A percentile compares a stretch with the other conserved stretches of the same genome.
Evolutionary conservation across 2,329 filamentous ascomycete species (phyloP).

Genomic region (Berkeleyomyces basicola): DNA sequence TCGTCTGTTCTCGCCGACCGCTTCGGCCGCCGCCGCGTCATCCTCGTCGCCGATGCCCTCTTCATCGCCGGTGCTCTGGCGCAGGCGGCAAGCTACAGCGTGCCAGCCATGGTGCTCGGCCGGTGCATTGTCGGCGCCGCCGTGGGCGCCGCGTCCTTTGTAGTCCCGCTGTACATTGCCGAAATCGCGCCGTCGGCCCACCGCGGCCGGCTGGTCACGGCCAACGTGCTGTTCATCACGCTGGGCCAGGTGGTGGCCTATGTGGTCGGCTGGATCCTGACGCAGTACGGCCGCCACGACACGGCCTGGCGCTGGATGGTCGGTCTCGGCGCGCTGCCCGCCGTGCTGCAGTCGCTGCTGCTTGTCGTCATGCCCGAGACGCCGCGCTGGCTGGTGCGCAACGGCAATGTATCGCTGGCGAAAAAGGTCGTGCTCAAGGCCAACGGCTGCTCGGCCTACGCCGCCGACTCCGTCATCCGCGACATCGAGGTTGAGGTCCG

Average conservation of each 20-base stretch:
- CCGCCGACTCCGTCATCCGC: conserved; percentile 44
- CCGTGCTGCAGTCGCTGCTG: conserved; percentile 50
- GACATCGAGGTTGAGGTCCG: conserved; percentile 58
- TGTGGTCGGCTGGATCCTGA: conserved; percentile 61
- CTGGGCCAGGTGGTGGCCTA: conserved; percentile 82
- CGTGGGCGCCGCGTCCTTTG: conserved; percentile 62
- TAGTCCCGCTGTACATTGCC: conserved; percentile 75
- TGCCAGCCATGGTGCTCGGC: conserved; percentile 49
- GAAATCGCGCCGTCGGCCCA: conserved; percentile 65
- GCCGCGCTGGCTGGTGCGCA: conserved; percentile 69
- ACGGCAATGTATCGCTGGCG: conserved; percentile 44
- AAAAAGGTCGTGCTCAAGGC: conserved; percentile 47
- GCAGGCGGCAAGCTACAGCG: conserved; percentile 42
- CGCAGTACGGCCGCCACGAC: conserved; percentile 30
- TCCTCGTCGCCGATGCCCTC: conserved; percentile 46
- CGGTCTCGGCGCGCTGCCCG: conserved; percentile 65
- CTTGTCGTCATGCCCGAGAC: conserved; percentile 70
- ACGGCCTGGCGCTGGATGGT: conserved; percentile 86
- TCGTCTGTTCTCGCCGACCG: conserved; percentile 47
- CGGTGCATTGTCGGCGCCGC: conserved; percentile 54
- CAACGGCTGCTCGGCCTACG: conserved; percentile 25
- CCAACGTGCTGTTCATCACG: conserved; percentile 71
- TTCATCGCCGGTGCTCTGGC: conserved; percentile 51
- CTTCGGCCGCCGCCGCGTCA: conserved; percentile 44
- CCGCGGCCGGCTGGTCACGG: conserved; percentile 64